These are phyloP conservation scores for Alternaria alternata DNA, from an alignment of 2,329 filamentous ascomycete species.

Conservation along the genomic window DNA sequence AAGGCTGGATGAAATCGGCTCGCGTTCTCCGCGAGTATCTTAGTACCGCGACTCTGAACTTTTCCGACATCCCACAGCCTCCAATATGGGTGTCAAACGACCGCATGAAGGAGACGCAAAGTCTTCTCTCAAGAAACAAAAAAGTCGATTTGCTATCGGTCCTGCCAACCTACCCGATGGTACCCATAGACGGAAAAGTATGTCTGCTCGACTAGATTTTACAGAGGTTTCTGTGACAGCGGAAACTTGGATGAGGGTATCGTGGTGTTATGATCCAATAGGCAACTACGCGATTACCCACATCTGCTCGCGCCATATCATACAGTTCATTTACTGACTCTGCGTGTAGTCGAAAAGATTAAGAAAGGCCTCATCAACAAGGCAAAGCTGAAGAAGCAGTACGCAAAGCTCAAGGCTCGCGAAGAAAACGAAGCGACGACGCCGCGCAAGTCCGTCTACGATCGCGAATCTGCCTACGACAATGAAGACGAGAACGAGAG, in stretches of 20 bases:
- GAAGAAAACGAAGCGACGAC: conserved; percentile 53
- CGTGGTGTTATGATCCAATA: not conserved
- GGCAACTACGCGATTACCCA: not conserved
- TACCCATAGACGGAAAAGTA: conserved; percentile 82
- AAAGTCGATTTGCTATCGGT: conserved; percentile 83
- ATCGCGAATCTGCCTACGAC: conserved; percentile 21
- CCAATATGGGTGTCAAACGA: conserved; percentile 67
- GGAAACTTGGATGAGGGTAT: not conserved
- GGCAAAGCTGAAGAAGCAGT: conserved; percentile 91
- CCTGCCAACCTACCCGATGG: conserved; percentile 92
- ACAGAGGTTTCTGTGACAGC: not conserved
- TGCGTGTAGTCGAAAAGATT: conserved; percentile 76
- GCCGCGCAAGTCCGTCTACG: conserved; percentile 48
- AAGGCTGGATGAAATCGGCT: conserved; percentile 30
- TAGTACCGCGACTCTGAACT: conserved; percentile 2
- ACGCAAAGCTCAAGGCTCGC: conserved; percentile 82
- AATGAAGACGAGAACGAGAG: conserved; percentile 37
- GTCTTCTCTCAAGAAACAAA: conserved; percentile 56
- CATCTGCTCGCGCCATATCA: not conserved
- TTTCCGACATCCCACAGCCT: conserved; percentile 3
- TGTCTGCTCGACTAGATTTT: conserved; percentile 1
- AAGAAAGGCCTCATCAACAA: conserved; percentile 90
- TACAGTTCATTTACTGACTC: conserved; percentile 9
- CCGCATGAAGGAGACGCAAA: conserved; percentile 57
- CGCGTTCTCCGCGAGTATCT: conserved; percentile 12